Evolutionary conservation across 148 eudicot genomes (phyloP).

Genomic region (Heliosperma pusillum): DNA sequence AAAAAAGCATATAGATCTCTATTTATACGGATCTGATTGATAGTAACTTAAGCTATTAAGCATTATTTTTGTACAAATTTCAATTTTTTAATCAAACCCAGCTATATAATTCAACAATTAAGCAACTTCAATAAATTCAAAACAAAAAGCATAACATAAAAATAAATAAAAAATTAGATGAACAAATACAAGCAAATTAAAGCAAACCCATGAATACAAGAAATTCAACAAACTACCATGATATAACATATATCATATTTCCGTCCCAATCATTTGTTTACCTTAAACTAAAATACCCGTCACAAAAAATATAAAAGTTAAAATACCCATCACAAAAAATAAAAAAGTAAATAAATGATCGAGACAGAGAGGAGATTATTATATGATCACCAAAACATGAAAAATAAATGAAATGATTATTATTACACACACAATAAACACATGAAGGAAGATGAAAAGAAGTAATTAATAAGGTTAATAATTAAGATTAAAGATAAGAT

Average conservation of each 20-base stretch:
- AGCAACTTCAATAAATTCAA: neutral
- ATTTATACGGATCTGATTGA: constrained; percentile 12
- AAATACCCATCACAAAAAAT: too few relatives aligned
- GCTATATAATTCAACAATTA: neutral
- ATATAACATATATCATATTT: too few relatives aligned
- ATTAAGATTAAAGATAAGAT: neutral
- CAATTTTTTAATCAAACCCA: neutral
- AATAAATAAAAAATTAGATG: neutral
- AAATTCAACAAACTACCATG: neutral
- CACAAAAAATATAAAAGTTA: too few relatives aligned
- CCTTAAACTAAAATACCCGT: neutral
- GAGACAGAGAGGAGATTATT: neutral
- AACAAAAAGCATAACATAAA: too few relatives aligned
- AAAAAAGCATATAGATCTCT: constrained; percentile 20
- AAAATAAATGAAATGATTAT: too few relatives aligned
- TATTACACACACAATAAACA: too few relatives aligned
- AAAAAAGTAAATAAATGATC: neutral
- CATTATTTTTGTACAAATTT: neutral
- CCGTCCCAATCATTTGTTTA: neutral
- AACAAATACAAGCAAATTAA: neutral
- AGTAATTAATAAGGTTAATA: neutral
- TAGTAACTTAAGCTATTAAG: constrained; percentile 5
- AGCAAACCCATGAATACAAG: neutral
- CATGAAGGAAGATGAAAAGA: too few relatives aligned
- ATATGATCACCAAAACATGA: neutral